phyloP scores from a whole-genome alignment of 805 yeast genomes.

The Aciculoconidium aculeatum region DNA sequence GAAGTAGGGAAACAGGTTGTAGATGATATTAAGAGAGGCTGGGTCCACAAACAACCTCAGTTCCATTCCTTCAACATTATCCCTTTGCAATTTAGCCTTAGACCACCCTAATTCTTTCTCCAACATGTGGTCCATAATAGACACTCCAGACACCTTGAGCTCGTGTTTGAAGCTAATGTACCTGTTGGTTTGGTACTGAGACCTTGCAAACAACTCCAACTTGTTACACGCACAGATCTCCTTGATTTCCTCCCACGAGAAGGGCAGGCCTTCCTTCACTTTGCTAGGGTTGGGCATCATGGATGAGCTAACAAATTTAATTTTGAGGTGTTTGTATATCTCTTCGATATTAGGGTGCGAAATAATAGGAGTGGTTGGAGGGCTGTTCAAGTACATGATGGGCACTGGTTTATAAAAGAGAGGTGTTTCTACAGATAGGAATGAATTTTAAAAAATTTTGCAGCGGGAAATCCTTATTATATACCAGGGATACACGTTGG shows the following conservation, averaged over 20 bases:
- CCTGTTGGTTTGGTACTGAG: conserved; percentile 32
- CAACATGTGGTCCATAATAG: conserved; percentile 46
- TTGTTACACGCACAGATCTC: conserved; percentile 35
- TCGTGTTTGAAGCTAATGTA: conserved; percentile 43
- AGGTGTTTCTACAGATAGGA: no score
- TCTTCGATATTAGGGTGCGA: conserved; percentile 7
- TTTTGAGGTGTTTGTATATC: conserved; percentile 10
- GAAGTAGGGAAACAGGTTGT: conserved; percentile 65
- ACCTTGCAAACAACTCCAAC: conserved; percentile 46
- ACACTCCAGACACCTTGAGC: conserved; percentile 27
- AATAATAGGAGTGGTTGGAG: conserved; percentile 12
- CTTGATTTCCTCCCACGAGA: conserved; percentile 41
- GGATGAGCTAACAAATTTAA: conserved; percentile 22
- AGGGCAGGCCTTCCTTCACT: conserved; percentile 27
- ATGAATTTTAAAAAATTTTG: no score
- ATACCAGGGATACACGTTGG: no score
- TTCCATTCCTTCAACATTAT: conserved; percentile 21
- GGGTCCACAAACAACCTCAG: conserved; percentile 39
- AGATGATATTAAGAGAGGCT: conserved; percentile 40
- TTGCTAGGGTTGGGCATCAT: conserved; percentile 36
- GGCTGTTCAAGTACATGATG: conserved; percentile 9
- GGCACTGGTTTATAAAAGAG: no score
- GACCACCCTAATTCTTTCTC: conserved; percentile 48
- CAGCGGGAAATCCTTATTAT: no score
- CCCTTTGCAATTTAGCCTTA: conserved; percentile 20